These are phyloP conservation scores for Metroxylon sagu DNA, from an alignment of 176 grass and related monocot genomes.

Conservation along the genomic window DNA sequence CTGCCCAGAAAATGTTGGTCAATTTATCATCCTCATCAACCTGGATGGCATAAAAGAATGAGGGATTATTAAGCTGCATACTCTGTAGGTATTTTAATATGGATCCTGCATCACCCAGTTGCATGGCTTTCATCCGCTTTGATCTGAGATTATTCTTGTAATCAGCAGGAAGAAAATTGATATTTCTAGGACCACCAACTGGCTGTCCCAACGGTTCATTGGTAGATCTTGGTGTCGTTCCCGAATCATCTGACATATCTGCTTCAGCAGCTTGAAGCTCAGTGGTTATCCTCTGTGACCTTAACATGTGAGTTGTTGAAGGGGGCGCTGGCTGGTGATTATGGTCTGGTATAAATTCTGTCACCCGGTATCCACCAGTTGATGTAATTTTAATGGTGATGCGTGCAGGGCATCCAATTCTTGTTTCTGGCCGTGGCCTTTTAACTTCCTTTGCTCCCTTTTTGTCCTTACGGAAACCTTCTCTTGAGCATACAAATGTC, in stretches of 20 bases:
- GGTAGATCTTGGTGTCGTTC: slow-evolving; percentile 39
- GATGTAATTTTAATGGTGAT: slow-evolving; percentile 81
- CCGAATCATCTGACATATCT: slow-evolving; percentile 71
- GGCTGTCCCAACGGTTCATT: slow-evolving; percentile 41
- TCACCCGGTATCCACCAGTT: slow-evolving; percentile 46
- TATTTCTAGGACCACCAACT: slow-evolving; percentile 43
- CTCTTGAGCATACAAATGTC: slow-evolving; percentile 85
- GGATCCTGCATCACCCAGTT: slow-evolving; percentile 61
- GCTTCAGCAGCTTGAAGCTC: slow-evolving; percentile 60
- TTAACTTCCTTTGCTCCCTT: slow-evolving; percentile 84
- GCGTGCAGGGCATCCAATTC: slow-evolving; percentile 72
- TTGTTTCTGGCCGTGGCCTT: slow-evolving; percentile 67
- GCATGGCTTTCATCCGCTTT: slow-evolving; percentile 84
- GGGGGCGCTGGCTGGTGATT: slow-evolving; percentile 88
- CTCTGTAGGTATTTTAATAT: slow-evolving; percentile 71
- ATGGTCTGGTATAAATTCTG: slow-evolving; percentile 72
- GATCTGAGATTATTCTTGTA: slow-evolving; percentile 58
- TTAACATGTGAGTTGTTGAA: slow-evolving; percentile 84
- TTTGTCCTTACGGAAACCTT: slow-evolving; percentile 91
- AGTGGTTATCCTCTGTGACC: slow-evolving; percentile 69
- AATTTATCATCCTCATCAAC: slow-evolving; percentile 88
- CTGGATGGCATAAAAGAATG: slow-evolving; percentile 76
- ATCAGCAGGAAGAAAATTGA: slow-evolving; percentile 45
- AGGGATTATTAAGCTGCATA: slow-evolving; percentile 56
- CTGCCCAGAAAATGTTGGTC: slow-evolving; percentile 84